Percentiles rank a stretch among this genome's conserved stretches.
phyloP scores from a whole-genome alignment of 2,329 filamentous ascomycete species.

The Aspergillus aculeatinus region DNA sequence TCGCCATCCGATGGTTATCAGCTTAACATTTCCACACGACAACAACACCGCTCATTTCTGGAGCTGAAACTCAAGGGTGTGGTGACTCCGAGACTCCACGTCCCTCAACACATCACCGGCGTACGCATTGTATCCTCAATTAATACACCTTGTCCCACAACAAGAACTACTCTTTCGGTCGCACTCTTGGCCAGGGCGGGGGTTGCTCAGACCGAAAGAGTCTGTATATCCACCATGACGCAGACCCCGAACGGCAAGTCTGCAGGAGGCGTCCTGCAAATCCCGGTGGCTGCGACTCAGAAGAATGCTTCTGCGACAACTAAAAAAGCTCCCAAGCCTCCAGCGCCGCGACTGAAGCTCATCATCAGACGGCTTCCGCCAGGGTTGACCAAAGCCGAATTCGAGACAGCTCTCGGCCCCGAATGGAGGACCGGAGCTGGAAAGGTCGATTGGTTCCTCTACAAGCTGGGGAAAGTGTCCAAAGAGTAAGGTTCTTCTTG shows the following conservation, averaged over 20 bases:
- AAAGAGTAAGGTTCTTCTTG: conserved; percentile 63
- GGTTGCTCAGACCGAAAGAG: neutral
- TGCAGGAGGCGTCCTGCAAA: conserved; percentile 56
- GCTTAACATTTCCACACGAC: neutral
- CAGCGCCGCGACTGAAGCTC: conserved; percentile 72
- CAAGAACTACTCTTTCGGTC: neutral
- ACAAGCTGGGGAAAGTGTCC: conserved; percentile 71
- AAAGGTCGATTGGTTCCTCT: conserved; percentile 82
- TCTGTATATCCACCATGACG: conserved; percentile 23
- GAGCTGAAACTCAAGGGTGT: neutral
- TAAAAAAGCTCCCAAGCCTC: conserved; percentile 47
- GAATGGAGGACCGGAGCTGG: conserved; percentile 80
- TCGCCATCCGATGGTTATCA: conserved; percentile 1
- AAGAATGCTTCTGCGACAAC: conserved; percentile 44
- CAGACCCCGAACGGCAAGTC: conserved; percentile 31
- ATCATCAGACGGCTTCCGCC: conserved; percentile 82
- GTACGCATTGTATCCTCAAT: neutral
- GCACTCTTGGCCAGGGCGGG: neutral
- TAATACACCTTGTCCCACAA: neutral
- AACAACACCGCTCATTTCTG: neutral
- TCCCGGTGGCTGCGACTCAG: conserved; percentile 49
- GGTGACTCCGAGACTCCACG: neutral
- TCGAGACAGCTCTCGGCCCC: conserved; percentile 67
- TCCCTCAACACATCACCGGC: neutral
- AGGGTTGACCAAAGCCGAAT: conserved; percentile 77